Conservation (phyloP, 2,329 filamentous ascomycete genomes). For the Mollisiaceae sp. region DNA sequence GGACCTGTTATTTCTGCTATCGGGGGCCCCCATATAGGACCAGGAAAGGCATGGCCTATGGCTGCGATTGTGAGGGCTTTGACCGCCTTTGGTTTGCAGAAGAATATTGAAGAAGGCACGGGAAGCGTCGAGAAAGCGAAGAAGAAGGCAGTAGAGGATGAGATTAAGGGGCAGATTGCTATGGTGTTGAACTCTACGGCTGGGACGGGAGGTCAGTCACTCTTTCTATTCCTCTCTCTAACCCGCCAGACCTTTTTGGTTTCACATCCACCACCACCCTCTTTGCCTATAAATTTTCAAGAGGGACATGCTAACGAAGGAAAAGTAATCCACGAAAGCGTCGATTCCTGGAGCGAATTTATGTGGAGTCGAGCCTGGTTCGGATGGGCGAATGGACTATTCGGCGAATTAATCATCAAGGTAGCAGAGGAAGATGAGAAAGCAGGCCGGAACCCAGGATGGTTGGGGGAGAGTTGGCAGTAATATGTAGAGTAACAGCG, state of each 20-base stretch:
- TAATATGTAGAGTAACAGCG: not conserved
- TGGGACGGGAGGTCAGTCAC: constrained; percentile 43
- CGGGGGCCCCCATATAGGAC: constrained; percentile 71
- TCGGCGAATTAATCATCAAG: constrained; percentile 65
- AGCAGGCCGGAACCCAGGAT: constrained; percentile 21
- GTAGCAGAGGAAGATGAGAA: constrained; percentile 30
- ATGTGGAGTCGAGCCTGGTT: constrained; percentile 60
- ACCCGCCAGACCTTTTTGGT: constrained; percentile 46
- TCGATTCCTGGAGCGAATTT: constrained; percentile 48
- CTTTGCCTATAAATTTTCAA: not conserved
- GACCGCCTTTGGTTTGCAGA: constrained; percentile 46
- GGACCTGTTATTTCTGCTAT: constrained; percentile 64
- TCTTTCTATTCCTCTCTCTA: constrained; percentile 46
- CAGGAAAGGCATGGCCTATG: constrained; percentile 60
- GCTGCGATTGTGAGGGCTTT: constrained; percentile 57
- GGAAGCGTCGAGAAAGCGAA: constrained; percentile 14
- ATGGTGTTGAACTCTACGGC: constrained; percentile 36
- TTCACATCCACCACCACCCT: not conserved
- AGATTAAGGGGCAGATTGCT: constrained; percentile 39
- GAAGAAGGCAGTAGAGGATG: constrained; percentile 32
- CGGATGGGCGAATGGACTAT: constrained; percentile 82
- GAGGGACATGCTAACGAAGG: constrained; percentile 33
- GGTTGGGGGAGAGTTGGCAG: constrained; percentile 34
- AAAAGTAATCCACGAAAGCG: constrained; percentile 63
- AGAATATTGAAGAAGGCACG: not conserved